These are phyloP conservation scores for Aurantiochytrium sp. DNA, from an alignment of 108 stramenopile species.

Conservation along the genomic window DNA sequence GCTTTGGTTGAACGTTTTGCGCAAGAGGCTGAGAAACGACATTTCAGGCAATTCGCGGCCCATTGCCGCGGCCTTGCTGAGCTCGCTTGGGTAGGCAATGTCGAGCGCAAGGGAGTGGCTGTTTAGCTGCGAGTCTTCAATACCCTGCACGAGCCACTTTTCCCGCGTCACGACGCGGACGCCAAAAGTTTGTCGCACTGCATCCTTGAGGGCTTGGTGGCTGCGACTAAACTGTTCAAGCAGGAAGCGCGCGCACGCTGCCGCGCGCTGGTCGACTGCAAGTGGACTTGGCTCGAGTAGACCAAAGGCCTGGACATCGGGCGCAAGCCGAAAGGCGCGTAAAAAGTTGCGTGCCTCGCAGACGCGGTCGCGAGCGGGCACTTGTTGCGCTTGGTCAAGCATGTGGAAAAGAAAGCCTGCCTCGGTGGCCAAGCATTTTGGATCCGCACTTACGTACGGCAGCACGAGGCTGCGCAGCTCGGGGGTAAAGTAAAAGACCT, in stretches of 20 bases:
- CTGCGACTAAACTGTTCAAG: conserved; percentile 8
- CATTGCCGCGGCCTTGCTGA: neutral
- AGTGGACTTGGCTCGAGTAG: neutral
- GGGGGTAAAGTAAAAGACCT: neutral
- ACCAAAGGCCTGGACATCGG: neutral
- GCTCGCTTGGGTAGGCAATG: neutral
- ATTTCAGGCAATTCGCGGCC: neutral
- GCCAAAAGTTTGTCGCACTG: neutral
- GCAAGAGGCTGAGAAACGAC: neutral
- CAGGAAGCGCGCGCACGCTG: neutral
- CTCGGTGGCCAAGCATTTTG: neutral
- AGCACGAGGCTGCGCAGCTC: neutral
- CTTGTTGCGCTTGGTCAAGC: neutral
- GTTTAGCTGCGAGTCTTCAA: neutral
- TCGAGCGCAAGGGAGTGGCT: neutral
- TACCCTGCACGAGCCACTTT: neutral
- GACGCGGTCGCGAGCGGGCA: neutral
- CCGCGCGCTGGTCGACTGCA: neutral
- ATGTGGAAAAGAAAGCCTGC: neutral
- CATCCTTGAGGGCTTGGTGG: neutral
- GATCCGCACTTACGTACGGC: neutral
- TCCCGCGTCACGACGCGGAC: neutral
- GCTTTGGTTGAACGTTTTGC: neutral
- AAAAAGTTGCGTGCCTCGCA: neutral
- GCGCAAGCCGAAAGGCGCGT: neutral